These are phyloP conservation scores for Ganoderma sinense DNA, from an alignment of 1,284 basidiomycete genomes.

Conservation along the genomic window DNA sequence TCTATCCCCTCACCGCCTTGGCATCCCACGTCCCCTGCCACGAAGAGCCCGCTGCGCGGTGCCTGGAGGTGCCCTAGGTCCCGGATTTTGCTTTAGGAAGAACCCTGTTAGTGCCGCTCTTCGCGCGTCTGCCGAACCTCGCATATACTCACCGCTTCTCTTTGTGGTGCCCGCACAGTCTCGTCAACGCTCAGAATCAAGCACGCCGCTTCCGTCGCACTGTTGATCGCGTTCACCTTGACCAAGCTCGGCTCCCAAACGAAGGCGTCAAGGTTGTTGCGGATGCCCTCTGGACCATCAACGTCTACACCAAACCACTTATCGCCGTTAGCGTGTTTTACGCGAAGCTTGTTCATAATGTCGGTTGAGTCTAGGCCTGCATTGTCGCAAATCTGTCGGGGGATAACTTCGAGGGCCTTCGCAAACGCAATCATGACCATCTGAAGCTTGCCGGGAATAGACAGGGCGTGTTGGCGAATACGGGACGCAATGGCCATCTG, in stretches of 20 bases:
- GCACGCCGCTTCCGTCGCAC: slow-evolving; percentile 96
- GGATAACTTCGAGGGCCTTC: slow-evolving; percentile 97
- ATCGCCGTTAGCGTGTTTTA: slow-evolving; percentile 91
- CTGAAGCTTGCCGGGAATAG: slow-evolving; percentile 97
- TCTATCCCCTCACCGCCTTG: slow-evolving; percentile 56
- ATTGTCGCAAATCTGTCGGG: slow-evolving; percentile 98
- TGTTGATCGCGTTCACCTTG: slow-evolving; percentile 95
- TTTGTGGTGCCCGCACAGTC: slow-evolving; percentile 93
- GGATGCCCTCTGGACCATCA: slow-evolving; percentile 87
- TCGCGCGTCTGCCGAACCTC: background rate
- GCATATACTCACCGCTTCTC: slow-evolving; percentile 73
- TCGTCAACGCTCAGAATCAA: slow-evolving; percentile 95
- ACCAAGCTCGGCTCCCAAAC: slow-evolving; percentile 99
- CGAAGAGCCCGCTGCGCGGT: slow-evolving; percentile 84
- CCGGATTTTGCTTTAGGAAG: slow-evolving; percentile 63
- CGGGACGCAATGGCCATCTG: slow-evolving; percentile 97
- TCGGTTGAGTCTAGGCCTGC: slow-evolving; percentile 98
- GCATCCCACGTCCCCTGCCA: slow-evolving; percentile 83
- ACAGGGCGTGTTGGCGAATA: slow-evolving; percentile 89
- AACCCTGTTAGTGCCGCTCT: slow-evolving; percentile 15
- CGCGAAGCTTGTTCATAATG: slow-evolving; percentile 95
- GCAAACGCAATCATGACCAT: slow-evolving; percentile 96
- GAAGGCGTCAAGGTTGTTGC: slow-evolving; percentile 96
- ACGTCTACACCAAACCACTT: slow-evolving; percentile 97
- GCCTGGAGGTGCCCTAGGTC: slow-evolving; percentile 86